Evolutionary conservation across 352 stramenopile genomes (phyloP), one percentile per base, ranked within the genome.

Genomic region (Pythium chondricola): DNA sequence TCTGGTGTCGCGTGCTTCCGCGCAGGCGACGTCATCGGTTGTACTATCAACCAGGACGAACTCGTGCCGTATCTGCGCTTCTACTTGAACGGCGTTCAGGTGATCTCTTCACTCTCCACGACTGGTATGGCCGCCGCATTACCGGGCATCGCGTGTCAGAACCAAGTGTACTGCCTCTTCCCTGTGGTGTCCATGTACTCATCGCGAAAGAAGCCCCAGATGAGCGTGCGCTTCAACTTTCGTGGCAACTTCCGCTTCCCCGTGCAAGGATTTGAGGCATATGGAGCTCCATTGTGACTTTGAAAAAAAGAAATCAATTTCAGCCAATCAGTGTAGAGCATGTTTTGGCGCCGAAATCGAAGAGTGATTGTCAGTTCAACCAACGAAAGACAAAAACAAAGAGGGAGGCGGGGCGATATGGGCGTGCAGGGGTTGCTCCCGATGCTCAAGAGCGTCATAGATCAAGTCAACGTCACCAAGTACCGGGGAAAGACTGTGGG

Each of bases 171-270:
- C 61, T 69, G 64, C 22, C 52, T 91, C 37, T 63, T 78, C 18
- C 79, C 79, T 0, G 76, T 77, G 2, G 68, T 86, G 6, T 84
- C 74, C n/a, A 83, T 88, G 72, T 88, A 87, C 47, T 88, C 79
- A 31, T 80, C 67, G 10, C 74, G 70, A 43, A 73, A 77, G 43
- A 83, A 84, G 41, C 76, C 77, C 8, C 74, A 75, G 45, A 85
- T 78, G 59, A 68, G 73, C 59, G 72, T 88, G 50, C 71, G 61
- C 25, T 76, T 88, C 63, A 88, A 91, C 54, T 91, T 91, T 61
- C 76, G 73, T 43, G 74, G 79, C 46, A 59, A 61, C 56, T 91
- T 91, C 45, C 65, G 63, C 31, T 91, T 77, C 40, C 72, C 76
- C 20, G 63, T 91, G 39, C n/a, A 42, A 13, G 73, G 71, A 2